Evolutionary conservation across 106 monocot genomes (phyloP), one percentile per base, ranked within the genome.

Genomic region (Platanthera guangdongensis): DNA sequence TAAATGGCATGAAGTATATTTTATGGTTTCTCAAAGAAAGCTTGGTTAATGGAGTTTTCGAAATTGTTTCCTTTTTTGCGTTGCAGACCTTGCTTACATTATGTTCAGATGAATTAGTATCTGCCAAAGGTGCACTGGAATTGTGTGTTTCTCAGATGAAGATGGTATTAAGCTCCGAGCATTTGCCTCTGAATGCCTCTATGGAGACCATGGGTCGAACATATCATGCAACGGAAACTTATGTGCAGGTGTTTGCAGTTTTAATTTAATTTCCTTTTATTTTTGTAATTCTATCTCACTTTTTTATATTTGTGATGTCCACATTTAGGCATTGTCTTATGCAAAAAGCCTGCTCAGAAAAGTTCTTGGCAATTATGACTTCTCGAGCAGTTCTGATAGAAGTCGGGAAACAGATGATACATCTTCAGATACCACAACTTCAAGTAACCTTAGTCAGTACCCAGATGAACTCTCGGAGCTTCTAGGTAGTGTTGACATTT

Each of bases 171-270:
- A 86, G 89, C 70, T 93, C 93, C 75, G 79, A 83, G 71, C 73
- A 91, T 64, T 76, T 97, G 84, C 85, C 89, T 68, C 82, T 86
- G 32, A 70, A 89, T 82, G 85, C 93, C 73, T 91, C 96, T 68
- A 89, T 89, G 90, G 96, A 97, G 83, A 86, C 81, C 57, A 81
- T 89, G 67, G 81, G 88, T 46, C 93, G 84, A 59, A 91, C 93
- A 57, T 97, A 97, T 83, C 87, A 93, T 86, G 93, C 93, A 52
- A 97, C 93, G 45, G 93, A 97, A 84, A 82, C 91, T 78, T 97
- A 87, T 83, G 96, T 97, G 60, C 96, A 93, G 91, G 96, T 91
- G 86, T 74, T 57, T 70, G 70, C 14, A 65, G 48, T 22, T 18
- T 63, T n/a, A 60, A 16, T 52, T 4, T 50, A 12, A 46, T 59